Evolutionary conservation across 352 stramenopile species (phyloP).

Genomic region (Thraustochytrium striatum): DNA sequence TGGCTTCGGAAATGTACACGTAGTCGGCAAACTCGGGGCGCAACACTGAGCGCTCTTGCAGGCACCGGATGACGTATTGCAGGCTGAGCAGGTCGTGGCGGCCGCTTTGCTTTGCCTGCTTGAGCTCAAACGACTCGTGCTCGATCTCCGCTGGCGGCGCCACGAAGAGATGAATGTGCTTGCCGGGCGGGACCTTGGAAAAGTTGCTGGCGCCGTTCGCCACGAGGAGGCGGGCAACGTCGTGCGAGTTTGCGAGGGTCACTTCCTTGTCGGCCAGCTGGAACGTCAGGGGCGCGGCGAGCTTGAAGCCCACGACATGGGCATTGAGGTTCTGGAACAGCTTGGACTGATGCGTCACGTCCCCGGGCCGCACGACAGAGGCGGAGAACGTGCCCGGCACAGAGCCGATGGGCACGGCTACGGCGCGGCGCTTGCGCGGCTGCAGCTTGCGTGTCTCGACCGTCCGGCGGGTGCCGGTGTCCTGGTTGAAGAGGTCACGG

Average conservation of each 20-base stretch:
- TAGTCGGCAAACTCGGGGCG: neutral
- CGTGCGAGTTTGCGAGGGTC: neutral
- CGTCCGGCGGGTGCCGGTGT: neutral
- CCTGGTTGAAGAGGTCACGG: neutral
- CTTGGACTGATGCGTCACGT: neutral
- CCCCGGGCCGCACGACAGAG: neutral
- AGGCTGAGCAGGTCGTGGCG: neutral
- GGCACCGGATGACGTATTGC: neutral
- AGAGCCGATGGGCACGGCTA: neutral
- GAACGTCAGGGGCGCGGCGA: neutral
- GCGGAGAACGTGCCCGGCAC: neutral
- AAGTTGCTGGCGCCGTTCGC: slow-evolving; percentile 22
- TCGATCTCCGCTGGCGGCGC: neutral
- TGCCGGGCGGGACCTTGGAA: neutral
- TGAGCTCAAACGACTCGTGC: neutral
- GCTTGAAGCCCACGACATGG: neutral
- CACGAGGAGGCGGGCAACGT: neutral
- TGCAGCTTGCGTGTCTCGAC: neutral
- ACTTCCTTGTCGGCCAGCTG: neutral
- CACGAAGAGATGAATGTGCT: neutral
- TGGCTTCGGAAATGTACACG: neutral
- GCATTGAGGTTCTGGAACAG: neutral
- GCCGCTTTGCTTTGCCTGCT: neutral
- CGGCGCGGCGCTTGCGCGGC: neutral
- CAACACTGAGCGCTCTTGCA: neutral